Percentiles rank a stretch among this genome's conserved stretches.
Evolutionary conservation across 1,284 basidiomycete species (phyloP).

Genomic region (Cerrena zonata): DNA sequence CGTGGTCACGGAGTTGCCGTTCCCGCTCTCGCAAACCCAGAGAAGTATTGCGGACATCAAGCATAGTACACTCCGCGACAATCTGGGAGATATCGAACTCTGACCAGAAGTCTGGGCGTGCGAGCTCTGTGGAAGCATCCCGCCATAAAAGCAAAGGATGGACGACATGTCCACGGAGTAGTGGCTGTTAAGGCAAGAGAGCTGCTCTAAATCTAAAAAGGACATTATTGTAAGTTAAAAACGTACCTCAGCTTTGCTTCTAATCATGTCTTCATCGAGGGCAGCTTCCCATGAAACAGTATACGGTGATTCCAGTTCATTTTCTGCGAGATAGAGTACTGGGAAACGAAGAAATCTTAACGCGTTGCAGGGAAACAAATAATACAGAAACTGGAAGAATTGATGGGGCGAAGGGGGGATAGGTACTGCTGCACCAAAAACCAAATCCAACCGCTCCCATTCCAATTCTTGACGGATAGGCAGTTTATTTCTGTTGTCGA

Average conservation of each 20-base stretch:
- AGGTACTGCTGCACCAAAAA: constrained; percentile 45
- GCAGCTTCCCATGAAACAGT: constrained; percentile 57
- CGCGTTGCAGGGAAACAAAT: constrained; percentile 81
- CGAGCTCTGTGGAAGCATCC: constrained; percentile 59
- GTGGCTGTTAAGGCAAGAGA: constrained; percentile 40
- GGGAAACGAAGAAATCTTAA: constrained; percentile 71
- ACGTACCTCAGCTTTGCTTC: constrained; percentile 59
- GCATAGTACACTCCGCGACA: constrained; percentile 64
- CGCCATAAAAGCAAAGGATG: constrained; percentile 70
- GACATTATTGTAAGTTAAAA: too few relatives aligned
- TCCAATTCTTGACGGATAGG: constrained; percentile 49
- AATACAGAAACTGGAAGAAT: constrained; percentile 78
- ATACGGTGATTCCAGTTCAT: constrained; percentile 49
- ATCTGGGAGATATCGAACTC: constrained; percentile 63
- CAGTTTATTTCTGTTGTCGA: constrained; percentile 29
- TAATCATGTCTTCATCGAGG: constrained; percentile 67
- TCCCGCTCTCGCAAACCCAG: constrained; percentile 34
- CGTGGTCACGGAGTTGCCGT: constrained; percentile 11
- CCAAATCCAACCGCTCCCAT: constrained; percentile 61
- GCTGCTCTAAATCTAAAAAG: constrained; percentile 2
- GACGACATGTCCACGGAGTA: constrained; percentile 68
- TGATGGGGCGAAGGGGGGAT: constrained; percentile 50
- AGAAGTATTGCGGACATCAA: constrained; percentile 56
- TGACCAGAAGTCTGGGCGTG: constrained; percentile 60
- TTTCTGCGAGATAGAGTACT: constrained; percentile 52